Base-by-base conservation (phyloP, 1,284 basidiomycete genomes). In the Erythrobasidium hasegawianum region DNA sequence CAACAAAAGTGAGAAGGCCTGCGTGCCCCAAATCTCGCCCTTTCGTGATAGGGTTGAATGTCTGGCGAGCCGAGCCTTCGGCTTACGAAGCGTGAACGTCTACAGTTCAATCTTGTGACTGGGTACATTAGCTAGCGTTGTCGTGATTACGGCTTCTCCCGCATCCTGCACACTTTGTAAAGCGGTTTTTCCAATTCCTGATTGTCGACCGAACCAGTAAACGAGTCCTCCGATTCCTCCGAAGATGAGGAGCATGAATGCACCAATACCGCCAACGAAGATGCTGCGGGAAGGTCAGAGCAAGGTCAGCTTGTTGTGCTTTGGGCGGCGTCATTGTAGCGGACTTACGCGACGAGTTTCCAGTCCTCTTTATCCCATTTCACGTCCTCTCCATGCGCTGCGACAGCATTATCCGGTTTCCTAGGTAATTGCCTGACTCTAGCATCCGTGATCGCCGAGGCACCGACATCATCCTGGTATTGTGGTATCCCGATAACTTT, bases 381-480 rank as follows among this genome's bases (percentile, higher is more conserved):
- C 26, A 26, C 47, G 14, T 57, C 33, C 5, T 39, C 56, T 27
- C 38, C 45, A 27, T 18, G 47, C 16, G 50, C 16, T 33, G 55
- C 4, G 3, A 26, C 16, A n/a, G 20, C 38, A 18, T 20, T 7
- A 24, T 33, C 33, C 43, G 43, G n/a, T 5, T 16, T 16, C 57
- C n/a, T 33, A 43, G 62, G 62, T 33, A 69, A 40, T 49, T 65
- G 57, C 18, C 58, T 39, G 20, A 60, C 39, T n/a, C 68, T 39
- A 3, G 58, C 61, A 55, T 69, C 68, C 9, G 45, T 20, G 40
- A 69, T 56, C 1, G n/a, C 10, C 22, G 13, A 3, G 22, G 56
- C 64, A 24, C 55, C 49, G n/a, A 64, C 54, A 38, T 55, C 52
- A 29, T 65, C 67, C 38, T 57, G 18, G 33, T 43, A 16, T 20